Evolutionary conservation across 345 rosid genomes (phyloP).

Genomic region (Tarenaya hassleriana): DNA sequence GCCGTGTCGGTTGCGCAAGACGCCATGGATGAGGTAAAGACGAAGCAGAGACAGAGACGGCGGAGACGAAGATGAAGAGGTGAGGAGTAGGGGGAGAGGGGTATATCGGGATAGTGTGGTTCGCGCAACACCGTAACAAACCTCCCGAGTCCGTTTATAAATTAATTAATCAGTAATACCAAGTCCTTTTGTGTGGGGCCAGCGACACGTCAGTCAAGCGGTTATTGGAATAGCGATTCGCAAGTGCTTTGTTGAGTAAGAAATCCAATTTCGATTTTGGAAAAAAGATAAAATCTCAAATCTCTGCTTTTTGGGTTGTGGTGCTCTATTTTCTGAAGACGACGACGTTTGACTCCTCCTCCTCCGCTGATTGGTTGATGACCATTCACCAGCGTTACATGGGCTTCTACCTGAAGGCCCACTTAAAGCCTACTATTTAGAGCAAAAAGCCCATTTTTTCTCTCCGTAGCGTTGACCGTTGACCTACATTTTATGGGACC

Average conservation of each 20-base stretch:
- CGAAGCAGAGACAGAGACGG: background rate
- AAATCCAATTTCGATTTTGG: constrained; percentile 24
- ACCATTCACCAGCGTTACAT: background rate
- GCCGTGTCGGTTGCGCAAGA: constrained; percentile 47
- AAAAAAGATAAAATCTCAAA: background rate
- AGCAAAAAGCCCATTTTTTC: too few species aligned
- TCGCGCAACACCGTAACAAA: constrained; percentile 13
- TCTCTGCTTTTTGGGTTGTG: background rate
- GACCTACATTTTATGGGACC: too few species aligned
- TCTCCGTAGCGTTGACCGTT: too few species aligned
- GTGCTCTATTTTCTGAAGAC: constrained; percentile 7
- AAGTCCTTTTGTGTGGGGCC: constrained; percentile 14
- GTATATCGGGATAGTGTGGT: constrained; percentile 9
- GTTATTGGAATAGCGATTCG: constrained; percentile 18
- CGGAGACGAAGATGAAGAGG: constrained; percentile 1
- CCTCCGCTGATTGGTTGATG: too few species aligned
- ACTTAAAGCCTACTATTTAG: too few species aligned
- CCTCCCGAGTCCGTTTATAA: background rate
- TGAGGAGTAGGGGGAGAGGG: background rate
- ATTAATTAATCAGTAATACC: background rate
- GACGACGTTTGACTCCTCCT: background rate
- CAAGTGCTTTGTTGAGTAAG: constrained; percentile 32
- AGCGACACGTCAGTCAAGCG: constrained; percentile 25
- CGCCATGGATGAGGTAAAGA: constrained; percentile 28
- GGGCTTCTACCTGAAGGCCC: background rate